Base-by-base conservation (phyloP, 495 filamentous ascomycete species). In the Podospora bellae-mahoneyi region DNA sequence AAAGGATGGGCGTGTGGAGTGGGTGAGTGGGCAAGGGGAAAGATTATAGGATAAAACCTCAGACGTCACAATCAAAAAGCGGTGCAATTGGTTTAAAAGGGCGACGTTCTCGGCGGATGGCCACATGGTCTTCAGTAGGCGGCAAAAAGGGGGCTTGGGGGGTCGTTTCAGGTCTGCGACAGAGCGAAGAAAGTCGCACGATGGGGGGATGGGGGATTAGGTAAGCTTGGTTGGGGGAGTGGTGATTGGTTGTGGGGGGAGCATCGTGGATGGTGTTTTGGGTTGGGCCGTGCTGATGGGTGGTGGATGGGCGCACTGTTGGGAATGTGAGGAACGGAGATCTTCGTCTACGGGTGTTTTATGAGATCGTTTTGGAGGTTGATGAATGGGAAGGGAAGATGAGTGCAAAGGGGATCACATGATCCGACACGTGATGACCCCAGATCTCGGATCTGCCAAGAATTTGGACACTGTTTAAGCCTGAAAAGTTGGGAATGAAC, bases 131-230 rank as follows among this genome's bases (percentile, higher is more conserved):
- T 23, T 64, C 27, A 39, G n/a, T 18, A 18, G 28, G 64, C 53
- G 55, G 34, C 54, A 64, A 60, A 64, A 65, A 15, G 63, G 62
- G 30, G 34, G 34, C 5, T 72, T 73, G 68, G 55, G 34, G 34
- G 15, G 62, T 66, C 70, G 79, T 79, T 82, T 81, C 80, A 80
- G 75, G 69, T 54, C 68, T 79, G 78, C 73, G 71, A 69, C 78
- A 79, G 77, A 77, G 39, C 39, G 39, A 48, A 18, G 39, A 48
- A 48, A 48, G 73, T 78, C 71, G 77, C 73, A 70, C 66, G 73
- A 74, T 77, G 68, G 30, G 18, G 39, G 39, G 39, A 16, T 16
- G 39, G 23, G 23, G 23, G 18, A 26, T 71, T 71, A 70, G 39
- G 44, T 71, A 72, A 70, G 64, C 68, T 23, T 20, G 23, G 10